Conservation (phyloP, 176 grass and related monocot genomes). For the Musa troglodytarum region DNA sequence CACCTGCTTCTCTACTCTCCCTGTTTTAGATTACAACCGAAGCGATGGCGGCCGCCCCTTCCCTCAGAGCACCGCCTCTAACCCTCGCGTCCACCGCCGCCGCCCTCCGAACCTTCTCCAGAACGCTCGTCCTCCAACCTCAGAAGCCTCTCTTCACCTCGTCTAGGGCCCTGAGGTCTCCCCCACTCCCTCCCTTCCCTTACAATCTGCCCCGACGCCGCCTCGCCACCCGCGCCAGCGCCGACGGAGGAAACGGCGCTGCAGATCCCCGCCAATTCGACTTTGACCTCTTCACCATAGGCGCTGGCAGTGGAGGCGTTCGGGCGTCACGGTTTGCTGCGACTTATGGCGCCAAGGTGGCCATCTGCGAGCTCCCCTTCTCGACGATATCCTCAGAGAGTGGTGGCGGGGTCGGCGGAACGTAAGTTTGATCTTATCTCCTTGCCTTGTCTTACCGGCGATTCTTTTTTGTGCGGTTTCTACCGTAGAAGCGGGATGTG, state of each 20-base stretch:
- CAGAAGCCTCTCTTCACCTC: slow-evolving; percentile 15
- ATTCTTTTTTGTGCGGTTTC: background rate
- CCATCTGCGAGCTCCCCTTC: slow-evolving; percentile 87
- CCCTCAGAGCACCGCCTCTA: background rate
- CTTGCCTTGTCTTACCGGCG: background rate
- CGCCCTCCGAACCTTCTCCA: background rate
- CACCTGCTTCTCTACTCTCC: too few species aligned
- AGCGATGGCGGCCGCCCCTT: slow-evolving; percentile 1
- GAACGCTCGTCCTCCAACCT: slow-evolving; percentile 15
- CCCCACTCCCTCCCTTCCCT: slow-evolving; percentile 16
- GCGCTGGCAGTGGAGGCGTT: slow-evolving; percentile 85
- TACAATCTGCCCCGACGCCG: slow-evolving; percentile 16
- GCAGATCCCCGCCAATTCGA: slow-evolving; percentile 34
- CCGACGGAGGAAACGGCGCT: slow-evolving; percentile 27
- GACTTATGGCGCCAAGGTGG: slow-evolving; percentile 58
- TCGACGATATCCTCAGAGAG: slow-evolving; percentile 59
- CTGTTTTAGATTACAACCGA: too few species aligned
- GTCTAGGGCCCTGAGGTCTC: background rate
- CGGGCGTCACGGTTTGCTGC: slow-evolving; percentile 83
- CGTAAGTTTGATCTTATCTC: slow-evolving; percentile 35
- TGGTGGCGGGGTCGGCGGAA: slow-evolving; percentile 70
- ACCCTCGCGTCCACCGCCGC: background rate
- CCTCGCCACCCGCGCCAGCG: slow-evolving; percentile 18
- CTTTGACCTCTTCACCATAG: slow-evolving; percentile 89
- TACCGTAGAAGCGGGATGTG: background rate